Base-by-base conservation (phyloP, 2,329 filamentous ascomycete genomes). In the Xylaria sp. region DNA sequence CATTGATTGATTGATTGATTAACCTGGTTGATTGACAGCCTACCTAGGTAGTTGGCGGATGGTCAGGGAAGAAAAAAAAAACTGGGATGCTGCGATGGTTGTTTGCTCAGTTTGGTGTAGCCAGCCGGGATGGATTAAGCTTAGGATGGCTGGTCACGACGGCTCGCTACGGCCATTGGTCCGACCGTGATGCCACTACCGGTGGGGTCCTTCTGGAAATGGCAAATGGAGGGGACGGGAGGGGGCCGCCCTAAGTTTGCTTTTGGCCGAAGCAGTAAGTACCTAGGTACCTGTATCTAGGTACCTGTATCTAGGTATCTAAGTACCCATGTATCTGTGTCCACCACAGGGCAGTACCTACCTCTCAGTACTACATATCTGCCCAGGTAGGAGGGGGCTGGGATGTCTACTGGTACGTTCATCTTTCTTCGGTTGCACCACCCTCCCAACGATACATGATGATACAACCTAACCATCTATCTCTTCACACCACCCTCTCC, bases 101-200 rank as follows among this genome's bases (percentile, higher is more conserved):
- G 67, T 64, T 69, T 70, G 64, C 51, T 63, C 37, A 40, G 60
- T 46, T 46, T 46, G 25, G 43, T 31, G 28, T 31, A 31, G 28
- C 28, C 28, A 9, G 28, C 28, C 28, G n/a, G 15, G 19, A 28
- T 21, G n/a, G 33, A 14, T 57, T 54, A 37, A 46, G 14, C 52
- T 60, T 59, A 68, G 68, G 68, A 72, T 71, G 71, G 71, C 71
- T 70, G 69, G 68, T 68, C 62, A 37, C 62, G 50, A 25, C 9
- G 57, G 57, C 61, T 67, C 60, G 38, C 62, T 49, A 25, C 9
- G 50, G 55, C 63, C 60, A 73, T 73, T 72, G 71, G 71, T 38
- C 64, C 63, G 64, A 57, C 43, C n/a, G 61, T 63, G 57, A 65
- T 69, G 65, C 68, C 68, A 50, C 51, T 53, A 66, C 42, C 12